Percentiles rank a stretch among this genome's conserved stretches.
Conservation (phyloP, 2,329 filamentous ascomycete species). For the Aspergillus novofumigatus region DNA sequence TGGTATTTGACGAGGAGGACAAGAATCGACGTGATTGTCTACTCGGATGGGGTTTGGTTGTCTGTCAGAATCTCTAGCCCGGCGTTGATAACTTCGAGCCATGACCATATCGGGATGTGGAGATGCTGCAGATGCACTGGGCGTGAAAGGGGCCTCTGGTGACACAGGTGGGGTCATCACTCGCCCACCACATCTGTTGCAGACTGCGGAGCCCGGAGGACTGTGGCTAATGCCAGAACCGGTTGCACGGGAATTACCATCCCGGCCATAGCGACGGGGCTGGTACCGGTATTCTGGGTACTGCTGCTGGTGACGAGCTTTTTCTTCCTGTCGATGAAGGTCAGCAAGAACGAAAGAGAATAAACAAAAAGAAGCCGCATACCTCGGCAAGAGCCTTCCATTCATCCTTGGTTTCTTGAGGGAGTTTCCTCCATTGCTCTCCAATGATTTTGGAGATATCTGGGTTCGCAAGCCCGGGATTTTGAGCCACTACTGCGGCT, state of each 20-base stretch:
- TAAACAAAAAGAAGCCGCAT: slow-evolving; percentile 17
- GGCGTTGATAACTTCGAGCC: slow-evolving; percentile 20
- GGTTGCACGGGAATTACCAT: slow-evolving; percentile 38
- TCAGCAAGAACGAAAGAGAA: slow-evolving; percentile 2
- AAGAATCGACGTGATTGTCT: slow-evolving; percentile 19
- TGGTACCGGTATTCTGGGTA: slow-evolving; percentile 96
- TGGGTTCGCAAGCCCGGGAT: slow-evolving; percentile 89
- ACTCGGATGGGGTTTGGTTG: slow-evolving; percentile 23
- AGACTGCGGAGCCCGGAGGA: slow-evolving; percentile 34
- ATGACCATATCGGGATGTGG: slow-evolving; percentile 24
- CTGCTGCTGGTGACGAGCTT: slow-evolving; percentile 78
- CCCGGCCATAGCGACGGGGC: slow-evolving; percentile 65
- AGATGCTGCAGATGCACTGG: slow-evolving; percentile 27
- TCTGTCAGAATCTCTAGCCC: slow-evolving; percentile 21
- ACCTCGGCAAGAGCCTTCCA: slow-evolving; percentile 90
- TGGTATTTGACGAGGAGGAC: slow-evolving; percentile 21
- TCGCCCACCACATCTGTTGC: slow-evolving; percentile 44
- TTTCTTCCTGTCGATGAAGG: slow-evolving; percentile 63
- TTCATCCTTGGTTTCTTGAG: slow-evolving; percentile 68
- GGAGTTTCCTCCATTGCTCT: slow-evolving; percentile 79
- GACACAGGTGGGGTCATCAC: slow-evolving; percentile 45
- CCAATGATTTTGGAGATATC: slow-evolving; percentile 98
- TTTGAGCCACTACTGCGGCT: slow-evolving; percentile 69
- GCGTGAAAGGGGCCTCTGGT: slow-evolving; percentile 39
- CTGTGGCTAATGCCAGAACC: slow-evolving; percentile 35